Conservation (phyloP, 768 basidiomycete genomes). For the Leucocoprinus sp. region DNA sequence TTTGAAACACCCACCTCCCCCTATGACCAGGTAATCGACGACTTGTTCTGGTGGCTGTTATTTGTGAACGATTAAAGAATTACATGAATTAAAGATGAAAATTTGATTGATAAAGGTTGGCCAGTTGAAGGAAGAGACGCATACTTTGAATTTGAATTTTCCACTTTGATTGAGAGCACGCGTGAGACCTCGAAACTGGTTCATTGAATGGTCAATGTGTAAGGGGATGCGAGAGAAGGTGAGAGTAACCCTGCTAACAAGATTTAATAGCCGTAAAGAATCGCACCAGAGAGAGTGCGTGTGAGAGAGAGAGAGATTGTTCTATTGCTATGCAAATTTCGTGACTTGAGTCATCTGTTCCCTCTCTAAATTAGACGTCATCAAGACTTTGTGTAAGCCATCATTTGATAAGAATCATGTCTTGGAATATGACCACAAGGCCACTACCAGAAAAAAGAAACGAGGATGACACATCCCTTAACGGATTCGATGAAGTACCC, state of each 20-base stretch:
- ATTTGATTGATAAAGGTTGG: not conserved
- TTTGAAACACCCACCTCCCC: constrained; percentile 54
- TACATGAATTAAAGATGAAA: no score
- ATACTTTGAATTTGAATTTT: constrained; percentile 54
- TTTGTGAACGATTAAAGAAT: not conserved
- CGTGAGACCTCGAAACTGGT: constrained; percentile 38
- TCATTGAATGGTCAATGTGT: constrained; percentile 17
- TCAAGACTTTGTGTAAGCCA: no score
- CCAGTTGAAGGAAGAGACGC: not conserved
- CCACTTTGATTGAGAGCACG: constrained; percentile 56
- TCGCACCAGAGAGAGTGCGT: no score
- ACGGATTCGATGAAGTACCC: constrained; percentile 58
- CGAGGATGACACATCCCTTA: constrained; percentile 32
- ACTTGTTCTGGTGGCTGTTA: constrained; percentile 53
- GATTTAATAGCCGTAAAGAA: no score
- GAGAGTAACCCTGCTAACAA: no score
- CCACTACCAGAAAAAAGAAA: constrained; percentile 22
- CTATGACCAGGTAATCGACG: constrained; percentile 83
- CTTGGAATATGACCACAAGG: not conserved
- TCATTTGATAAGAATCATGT: no score
- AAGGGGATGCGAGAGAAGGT: not conserved
- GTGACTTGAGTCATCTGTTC: no score
- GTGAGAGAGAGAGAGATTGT: no score
- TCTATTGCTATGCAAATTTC: no score
- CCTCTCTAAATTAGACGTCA: no score